Conservation (phyloP, 352 stramenopile genomes). For the Pythium aquatile region DNA sequence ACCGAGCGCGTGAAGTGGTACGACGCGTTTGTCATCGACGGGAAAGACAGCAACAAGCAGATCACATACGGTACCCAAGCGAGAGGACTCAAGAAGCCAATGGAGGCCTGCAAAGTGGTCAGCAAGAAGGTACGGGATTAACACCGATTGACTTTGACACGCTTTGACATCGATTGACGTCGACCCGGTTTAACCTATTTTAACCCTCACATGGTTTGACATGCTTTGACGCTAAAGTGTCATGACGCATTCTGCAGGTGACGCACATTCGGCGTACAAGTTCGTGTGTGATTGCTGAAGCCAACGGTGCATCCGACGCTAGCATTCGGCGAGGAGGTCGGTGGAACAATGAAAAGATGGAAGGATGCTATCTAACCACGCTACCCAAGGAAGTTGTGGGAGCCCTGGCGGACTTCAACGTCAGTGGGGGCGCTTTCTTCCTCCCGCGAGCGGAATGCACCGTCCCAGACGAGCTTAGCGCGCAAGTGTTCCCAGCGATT, state of each 20-base stretch:
- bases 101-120: not conserved
- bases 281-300: slow-evolving; percentile 15
- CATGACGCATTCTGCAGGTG: not conserved
- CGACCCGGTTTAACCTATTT: not conserved
- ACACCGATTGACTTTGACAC: not conserved
- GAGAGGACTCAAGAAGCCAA: not conserved
- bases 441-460: not conserved
- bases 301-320: not conserved
- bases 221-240: not conserved
- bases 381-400: not conserved
- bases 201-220: not conserved
- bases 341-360: slow-evolving; percentile 17
- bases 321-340: slow-evolving; percentile 9
- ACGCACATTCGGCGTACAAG: slow-evolving; percentile 10
- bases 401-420: slow-evolving; percentile 3
- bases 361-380: slow-evolving; percentile 12
- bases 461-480: not conserved
- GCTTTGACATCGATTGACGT: not conserved
- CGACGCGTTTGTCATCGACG: slow-evolving; percentile 1
- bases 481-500: not conserved
- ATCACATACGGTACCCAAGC: not conserved
- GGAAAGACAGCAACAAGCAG: not conserved
- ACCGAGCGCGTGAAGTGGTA: not conserved
- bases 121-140: slow-evolving; percentile 4
- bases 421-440: not conserved